Evolutionary conservation across 805 yeast genomes (phyloP), one percentile per base, ranked within the genome.

Genomic region (Phaffomyces antillensis): DNA sequence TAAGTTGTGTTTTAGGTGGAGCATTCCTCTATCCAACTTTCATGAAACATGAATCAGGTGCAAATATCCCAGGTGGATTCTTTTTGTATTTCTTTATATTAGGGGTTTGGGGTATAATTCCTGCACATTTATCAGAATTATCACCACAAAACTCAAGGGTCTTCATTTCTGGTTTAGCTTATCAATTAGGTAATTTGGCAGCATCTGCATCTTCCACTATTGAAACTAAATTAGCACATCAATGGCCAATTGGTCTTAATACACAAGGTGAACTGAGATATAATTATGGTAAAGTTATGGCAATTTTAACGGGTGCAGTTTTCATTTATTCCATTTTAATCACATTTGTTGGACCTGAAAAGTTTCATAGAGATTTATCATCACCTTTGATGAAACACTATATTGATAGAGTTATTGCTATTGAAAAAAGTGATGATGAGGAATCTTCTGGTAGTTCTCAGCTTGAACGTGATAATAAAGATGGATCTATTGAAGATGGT

Each of bases 51-150:
- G 62, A 60, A 36, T 51, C 59, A 28, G 54, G 61, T 25, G 70
- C 72, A 24, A 73, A 77, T 30, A 65, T 76, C 42, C 76, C 77
- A 46, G 83, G 79, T 25, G 81, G 81, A 1, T 83, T 82, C 64
- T 80, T 80, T 67, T 55, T 81, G 51, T 84, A 80, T 60, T 75
- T 75, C 56, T 73, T 75, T 44, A 83, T 83, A 12, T 77, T 80
- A 61, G 89, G 88, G 34, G 80, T 81, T 4, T 83, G 86, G 84
- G 88, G 88, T 49, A 78, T 83, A 41, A 69, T 77, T 12, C 88
- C 89, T 26, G 71, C 78, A 31, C 81, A 81, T 59, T 64, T 83
- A 34, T 68, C 81, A 5, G 90, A 83, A 60, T 66, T 83, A 42
- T 73, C 86, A 17, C 83, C 81, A 45, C 82, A 85, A 26, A 75